These are phyloP conservation scores for Citrullus colocynthis DNA, from an alignment of 306 rosid genomes.

Conservation along the genomic window DNA sequence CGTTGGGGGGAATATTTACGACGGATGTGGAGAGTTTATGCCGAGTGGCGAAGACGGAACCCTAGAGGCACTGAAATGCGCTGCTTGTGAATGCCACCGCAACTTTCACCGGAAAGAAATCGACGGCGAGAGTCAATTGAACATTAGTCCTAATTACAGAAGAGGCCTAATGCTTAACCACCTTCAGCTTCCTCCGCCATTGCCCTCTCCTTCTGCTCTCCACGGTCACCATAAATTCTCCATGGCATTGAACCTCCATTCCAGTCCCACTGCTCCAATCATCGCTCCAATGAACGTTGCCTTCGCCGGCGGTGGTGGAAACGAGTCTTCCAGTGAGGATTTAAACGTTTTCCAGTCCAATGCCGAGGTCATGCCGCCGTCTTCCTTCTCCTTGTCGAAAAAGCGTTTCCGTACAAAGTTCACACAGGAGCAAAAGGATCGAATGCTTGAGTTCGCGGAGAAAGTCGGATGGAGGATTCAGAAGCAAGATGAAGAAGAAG, in stretches of 20 bases:
- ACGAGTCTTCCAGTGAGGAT: slow-evolving; percentile 40
- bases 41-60: slow-evolving; percentile 42
- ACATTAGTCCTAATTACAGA: slow-evolving; percentile 18
- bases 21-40: slow-evolving; percentile 54
- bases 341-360: slow-evolving; percentile 18
- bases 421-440: slow-evolving; percentile 33
- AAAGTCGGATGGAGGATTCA: slow-evolving; percentile 38
- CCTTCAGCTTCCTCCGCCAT: slow-evolving; percentile 34
- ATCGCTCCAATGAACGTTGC: slow-evolving; percentile 45
- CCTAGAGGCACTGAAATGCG: slow-evolving; percentile 39
- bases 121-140: slow-evolving; percentile 26
- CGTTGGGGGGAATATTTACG: slow-evolving; percentile 34
- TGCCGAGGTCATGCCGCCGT: slow-evolving; percentile 11
- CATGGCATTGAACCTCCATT: slow-evolving; percentile 13
- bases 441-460: slow-evolving; percentile 40
- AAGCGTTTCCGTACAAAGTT: slow-evolving; percentile 39
- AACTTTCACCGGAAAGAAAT: slow-evolving; percentile 44
- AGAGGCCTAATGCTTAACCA: slow-evolving; percentile 24
- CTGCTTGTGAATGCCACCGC: slow-evolving; percentile 39
- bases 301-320: slow-evolving; percentile 19
- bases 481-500: slow-evolving; percentile 36
- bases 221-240: slow-evolving; percentile 27
- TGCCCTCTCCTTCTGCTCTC: slow-evolving; percentile 16
- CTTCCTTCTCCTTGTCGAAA: slow-evolving; percentile 19
- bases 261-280: slow-evolving; percentile 15